Evolutionary conservation across 2,329 filamentous ascomycete genomes (phyloP).

Genomic region (Ophiostoma montium): DNA sequence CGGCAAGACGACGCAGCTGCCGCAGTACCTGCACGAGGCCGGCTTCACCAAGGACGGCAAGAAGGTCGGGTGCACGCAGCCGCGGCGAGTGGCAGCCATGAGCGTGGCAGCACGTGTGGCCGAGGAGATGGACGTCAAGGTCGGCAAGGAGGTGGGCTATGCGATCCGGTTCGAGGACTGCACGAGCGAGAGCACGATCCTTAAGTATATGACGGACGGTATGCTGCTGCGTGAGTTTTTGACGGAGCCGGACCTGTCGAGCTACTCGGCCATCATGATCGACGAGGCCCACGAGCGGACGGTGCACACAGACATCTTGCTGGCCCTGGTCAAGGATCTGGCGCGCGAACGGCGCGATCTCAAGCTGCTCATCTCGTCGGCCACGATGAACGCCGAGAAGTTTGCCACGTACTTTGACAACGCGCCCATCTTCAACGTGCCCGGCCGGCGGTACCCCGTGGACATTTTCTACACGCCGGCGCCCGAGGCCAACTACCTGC

Average conservation of each 20-base stretch:
- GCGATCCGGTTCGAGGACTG: constrained; percentile 89
- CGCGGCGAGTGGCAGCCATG: constrained; percentile 91
- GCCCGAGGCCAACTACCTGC: constrained; percentile 87
- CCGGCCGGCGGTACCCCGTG: constrained; percentile 76
- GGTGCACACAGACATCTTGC: constrained; percentile 76
- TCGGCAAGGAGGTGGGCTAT: constrained; percentile 89
- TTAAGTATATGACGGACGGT: constrained; percentile 97
- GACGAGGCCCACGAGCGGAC: constrained; percentile 96
- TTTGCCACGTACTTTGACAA: constrained; percentile 88
- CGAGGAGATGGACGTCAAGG: constrained; percentile 79
- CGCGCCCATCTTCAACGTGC: constrained; percentile 88
- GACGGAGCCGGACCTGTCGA: constrained; percentile 69
- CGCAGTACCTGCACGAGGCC: constrained; percentile 85
- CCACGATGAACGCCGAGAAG: constrained; percentile 86
- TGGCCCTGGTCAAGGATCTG: constrained; percentile 81
- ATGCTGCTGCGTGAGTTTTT: constrained; percentile 85
- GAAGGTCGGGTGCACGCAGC: constrained; percentile 89
- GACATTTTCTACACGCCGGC: constrained; percentile 83
- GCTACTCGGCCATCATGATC: constrained; percentile 81
- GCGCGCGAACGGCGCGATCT: constrained; percentile 70
- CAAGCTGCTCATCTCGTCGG: constrained; percentile 82
- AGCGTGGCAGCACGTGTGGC: constrained; percentile 92
- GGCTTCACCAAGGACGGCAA: constrained; percentile 73
- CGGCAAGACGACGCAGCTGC: constrained; percentile 90
- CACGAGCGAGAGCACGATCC: constrained; percentile 75